These are phyloP conservation scores for Hypomyces rosellus DNA, from an alignment of 2,329 filamentous ascomycete species.

Conservation along the genomic window DNA sequence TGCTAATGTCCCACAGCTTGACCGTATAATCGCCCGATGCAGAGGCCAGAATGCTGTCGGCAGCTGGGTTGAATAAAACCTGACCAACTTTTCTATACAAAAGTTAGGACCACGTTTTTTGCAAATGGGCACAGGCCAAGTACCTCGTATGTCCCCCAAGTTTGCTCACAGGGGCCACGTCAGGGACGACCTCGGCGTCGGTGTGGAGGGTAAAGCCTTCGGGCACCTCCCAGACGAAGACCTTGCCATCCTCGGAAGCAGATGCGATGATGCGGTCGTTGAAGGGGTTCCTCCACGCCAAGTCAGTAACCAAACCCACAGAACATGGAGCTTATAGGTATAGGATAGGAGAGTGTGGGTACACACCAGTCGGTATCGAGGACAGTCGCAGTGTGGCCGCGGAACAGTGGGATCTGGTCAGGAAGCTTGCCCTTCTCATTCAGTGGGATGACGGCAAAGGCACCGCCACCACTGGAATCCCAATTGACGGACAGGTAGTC, in stretches of 20 bases:
- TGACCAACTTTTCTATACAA: constrained; percentile 82
- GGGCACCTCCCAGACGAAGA: constrained; percentile 94
- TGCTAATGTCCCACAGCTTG: constrained; percentile 91
- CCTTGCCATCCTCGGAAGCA: constrained; percentile 92
- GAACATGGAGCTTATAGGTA: neutral
- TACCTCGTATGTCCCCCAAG: constrained; percentile 83
- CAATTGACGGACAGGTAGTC: constrained; percentile 97
- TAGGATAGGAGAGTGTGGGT: constrained; percentile 10
- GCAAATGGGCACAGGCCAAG: constrained; percentile 17
- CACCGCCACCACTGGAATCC: constrained; percentile 92
- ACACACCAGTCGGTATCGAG: constrained; percentile 91
- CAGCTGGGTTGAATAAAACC: constrained; percentile 94
- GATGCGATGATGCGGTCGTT: constrained; percentile 91
- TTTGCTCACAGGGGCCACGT: constrained; percentile 75
- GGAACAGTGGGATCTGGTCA: constrained; percentile 88
- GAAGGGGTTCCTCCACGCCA: constrained; percentile 74
- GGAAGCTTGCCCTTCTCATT: constrained; percentile 85
- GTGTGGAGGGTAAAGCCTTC: constrained; percentile 77
- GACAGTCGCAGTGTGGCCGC: constrained; percentile 91
- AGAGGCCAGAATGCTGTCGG: constrained; percentile 90
- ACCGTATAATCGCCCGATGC: constrained; percentile 91
- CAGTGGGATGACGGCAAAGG: constrained; percentile 91
- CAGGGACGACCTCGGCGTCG: constrained; percentile 75
- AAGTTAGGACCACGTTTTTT: constrained; percentile 14
- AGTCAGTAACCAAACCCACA: constrained; percentile 14